Percentiles rank a stretch among this genome's conserved stretches.
phyloP scores from a whole-genome alignment of 352 stramenopile genomes.

The Globisporangium perplexum region DNA sequence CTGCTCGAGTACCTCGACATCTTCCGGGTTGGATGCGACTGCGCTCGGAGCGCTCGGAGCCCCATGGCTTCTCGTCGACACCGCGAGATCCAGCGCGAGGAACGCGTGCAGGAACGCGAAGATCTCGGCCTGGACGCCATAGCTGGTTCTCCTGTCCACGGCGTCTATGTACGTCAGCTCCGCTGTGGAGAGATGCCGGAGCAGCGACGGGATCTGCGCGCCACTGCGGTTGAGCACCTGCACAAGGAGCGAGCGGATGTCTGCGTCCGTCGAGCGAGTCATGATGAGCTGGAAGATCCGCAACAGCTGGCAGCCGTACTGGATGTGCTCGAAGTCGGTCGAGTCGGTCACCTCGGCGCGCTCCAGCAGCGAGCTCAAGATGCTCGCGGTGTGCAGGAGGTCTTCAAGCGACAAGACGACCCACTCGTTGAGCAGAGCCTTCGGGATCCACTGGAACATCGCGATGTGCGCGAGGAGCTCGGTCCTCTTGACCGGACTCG shows the following conservation, averaged over 20 bases:
- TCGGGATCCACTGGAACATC: slow-evolving; percentile 37
- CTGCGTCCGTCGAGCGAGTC: slow-evolving; percentile 26
- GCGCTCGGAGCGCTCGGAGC: neutral
- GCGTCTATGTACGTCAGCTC: neutral
- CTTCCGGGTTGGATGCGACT: slow-evolving; percentile 15
- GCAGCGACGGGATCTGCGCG: slow-evolving; percentile 19
- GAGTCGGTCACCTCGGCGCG: neutral
- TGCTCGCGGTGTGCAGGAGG: slow-evolving; percentile 28
- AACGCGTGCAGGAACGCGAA: slow-evolving; percentile 33
- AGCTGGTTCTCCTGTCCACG: slow-evolving; percentile 5
- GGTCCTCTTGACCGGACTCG: neutral
- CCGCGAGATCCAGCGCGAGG: slow-evolving; percentile 26
- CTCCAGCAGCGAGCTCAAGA: slow-evolving; percentile 22
- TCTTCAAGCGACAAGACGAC: slow-evolving; percentile 43
- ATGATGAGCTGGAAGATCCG: slow-evolving; percentile 33
- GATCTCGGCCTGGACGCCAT: slow-evolving; percentile 18
- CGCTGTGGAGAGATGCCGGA: slow-evolving; percentile 11
- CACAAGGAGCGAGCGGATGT: slow-evolving; percentile 37
- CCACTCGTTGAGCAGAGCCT: slow-evolving; percentile 41
- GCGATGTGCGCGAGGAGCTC: slow-evolving; percentile 21
- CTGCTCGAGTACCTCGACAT: slow-evolving; percentile 49
- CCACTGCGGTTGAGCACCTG: slow-evolving; percentile 23
- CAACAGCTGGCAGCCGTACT: slow-evolving; percentile 21
- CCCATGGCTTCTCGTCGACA: slow-evolving; percentile 20
- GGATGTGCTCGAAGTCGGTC: slow-evolving; percentile 2